Evolutionary conservation across 1,284 basidiomycete species (phyloP).

Genomic region (Termitomyces sp.): DNA sequence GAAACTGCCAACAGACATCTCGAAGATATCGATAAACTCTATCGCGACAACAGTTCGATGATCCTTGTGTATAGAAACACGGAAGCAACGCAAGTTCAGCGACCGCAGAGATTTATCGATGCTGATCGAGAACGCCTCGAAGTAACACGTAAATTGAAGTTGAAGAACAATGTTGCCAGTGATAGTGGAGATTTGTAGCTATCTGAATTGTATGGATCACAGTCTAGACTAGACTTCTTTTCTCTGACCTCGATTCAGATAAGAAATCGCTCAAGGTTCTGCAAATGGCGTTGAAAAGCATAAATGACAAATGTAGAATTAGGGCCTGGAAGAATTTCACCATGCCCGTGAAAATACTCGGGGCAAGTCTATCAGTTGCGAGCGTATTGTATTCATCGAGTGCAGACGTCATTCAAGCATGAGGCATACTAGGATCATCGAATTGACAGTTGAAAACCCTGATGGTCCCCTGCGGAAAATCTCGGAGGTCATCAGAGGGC

Average conservation of each 20-base stretch:
- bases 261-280: not conserved
- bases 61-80: slow-evolving; percentile 34
- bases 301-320: not conserved
- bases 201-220: not conserved
- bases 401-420: not conserved
- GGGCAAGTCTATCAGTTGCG: not conserved
- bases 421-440: not conserved
- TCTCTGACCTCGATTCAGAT: not conserved
- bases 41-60: slow-evolving; percentile 36
- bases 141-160: slow-evolving; percentile 4
- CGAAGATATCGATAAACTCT: slow-evolving; percentile 43
- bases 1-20: slow-evolving; percentile 42
- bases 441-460: not conserved
- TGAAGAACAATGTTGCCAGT: not conserved
- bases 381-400: too few species aligned
- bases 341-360: not conserved
- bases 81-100: slow-evolving; percentile 35
- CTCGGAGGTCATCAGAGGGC: not conserved
- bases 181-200: not conserved
- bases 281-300: not conserved
- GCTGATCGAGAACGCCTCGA: slow-evolving; percentile 23
- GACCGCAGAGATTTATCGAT: slow-evolving; percentile 37
- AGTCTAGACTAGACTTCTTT: not conserved
- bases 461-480: not conserved
- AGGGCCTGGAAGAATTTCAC: not conserved